Evolutionary conservation across 768 basidiomycete species (phyloP), one percentile per base, ranked within the genome.

Genomic region (Tulasnella sp.): DNA sequence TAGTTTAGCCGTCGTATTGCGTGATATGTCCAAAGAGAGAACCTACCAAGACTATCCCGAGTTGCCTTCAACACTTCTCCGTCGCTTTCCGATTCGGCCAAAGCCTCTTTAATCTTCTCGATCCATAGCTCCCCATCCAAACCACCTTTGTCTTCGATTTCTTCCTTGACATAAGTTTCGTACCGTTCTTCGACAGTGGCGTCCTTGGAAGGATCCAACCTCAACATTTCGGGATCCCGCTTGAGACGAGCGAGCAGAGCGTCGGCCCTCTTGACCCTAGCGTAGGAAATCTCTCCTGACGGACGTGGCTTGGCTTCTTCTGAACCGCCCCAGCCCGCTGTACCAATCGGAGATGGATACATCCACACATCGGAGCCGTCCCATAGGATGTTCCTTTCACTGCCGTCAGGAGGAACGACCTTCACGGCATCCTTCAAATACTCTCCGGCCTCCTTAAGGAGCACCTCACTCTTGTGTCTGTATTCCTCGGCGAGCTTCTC

Each of bases 311-410:
- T 77, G 27, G 48, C 60, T 8, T 19, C 58, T 40, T 60, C 54
- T 61, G 41, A 6, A 59, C 52, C 51, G 35, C 61, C 32, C 57
- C 59, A 27, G 35, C 50, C 27, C 14, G 37, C 15, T 25, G 60
- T 60, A 14, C 71, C 72, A 46, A 70, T 66, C 7, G 78, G 58
- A 19, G 63, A 49, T 4, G 78, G 87, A 58, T 91, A 65, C 72
- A 83, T 81, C 83, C 89, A 92, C 66, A 91, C 77, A 68, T 93
- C 89, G 31, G 81, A 71, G 0, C 89, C 91, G 67, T 93, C 91
- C 89, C 89, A 93, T 1, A 69, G 65, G 59, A 58, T 36, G 11
- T 40, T 60, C 48, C 12, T 21, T 6, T 63, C 67, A 0, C 65
- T 70, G 41, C 76, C 76, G 35, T 85, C 82, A 1, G 92, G 92